Evolutionary conservation across 78 protist species (phyloP).

Genomic region (Dictyostelium brefeldianum): DNA sequence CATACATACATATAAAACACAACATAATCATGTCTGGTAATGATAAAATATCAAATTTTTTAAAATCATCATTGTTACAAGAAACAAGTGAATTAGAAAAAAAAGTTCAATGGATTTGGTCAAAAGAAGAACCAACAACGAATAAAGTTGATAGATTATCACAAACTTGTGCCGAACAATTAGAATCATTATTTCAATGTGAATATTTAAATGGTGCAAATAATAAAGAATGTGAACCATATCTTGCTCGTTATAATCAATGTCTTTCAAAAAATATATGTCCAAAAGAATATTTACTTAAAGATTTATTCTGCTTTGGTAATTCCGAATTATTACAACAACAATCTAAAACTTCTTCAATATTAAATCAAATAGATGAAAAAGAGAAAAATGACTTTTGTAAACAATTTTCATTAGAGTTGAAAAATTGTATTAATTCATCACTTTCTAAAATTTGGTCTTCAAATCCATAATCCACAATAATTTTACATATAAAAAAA

Average conservation of each 20-base stretch:
- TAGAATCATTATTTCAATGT: background rate
- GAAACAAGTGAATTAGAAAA: background rate
- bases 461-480: background rate
- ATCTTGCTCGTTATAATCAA: background rate
- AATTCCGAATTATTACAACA: background rate
- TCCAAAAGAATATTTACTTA: background rate
- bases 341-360: background rate
- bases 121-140: background rate
- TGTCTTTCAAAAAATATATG: conserved; percentile 14
- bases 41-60: background rate
- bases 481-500: background rate
- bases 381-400: conserved; percentile 15
- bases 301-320: conserved; percentile 1
- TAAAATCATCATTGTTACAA: background rate
- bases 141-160: background rate
- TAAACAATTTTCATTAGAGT: background rate
- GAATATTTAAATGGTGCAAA: background rate
- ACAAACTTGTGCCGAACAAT: background rate
- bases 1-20: background rate
- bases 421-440: background rate
- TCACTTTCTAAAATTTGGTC: conserved; percentile 19
- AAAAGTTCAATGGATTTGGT: conserved; percentile 11
- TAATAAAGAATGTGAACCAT: background rate
- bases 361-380: background rate
- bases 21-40: background rate